phyloP scores from a whole-genome alignment of 2,329 filamentous ascomycete species.

The Penicillium sp. region DNA sequence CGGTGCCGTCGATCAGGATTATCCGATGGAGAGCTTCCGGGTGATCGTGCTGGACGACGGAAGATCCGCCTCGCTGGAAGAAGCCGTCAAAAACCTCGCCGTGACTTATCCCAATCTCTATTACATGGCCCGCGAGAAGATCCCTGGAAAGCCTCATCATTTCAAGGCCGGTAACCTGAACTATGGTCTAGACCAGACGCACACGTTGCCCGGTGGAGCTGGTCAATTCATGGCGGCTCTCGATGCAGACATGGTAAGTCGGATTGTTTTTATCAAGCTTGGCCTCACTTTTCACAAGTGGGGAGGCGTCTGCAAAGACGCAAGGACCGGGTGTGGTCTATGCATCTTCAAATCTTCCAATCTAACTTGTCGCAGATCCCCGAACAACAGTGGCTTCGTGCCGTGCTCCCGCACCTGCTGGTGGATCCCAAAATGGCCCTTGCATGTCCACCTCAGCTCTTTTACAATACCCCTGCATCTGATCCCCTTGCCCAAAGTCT shows the following conservation, averaged over 20 bases:
- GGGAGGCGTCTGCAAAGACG: not conserved
- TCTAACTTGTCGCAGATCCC: slow-evolving; percentile 44
- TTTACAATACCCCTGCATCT: slow-evolving; percentile 56
- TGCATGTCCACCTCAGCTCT: slow-evolving; percentile 57
- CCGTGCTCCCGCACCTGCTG: slow-evolving; percentile 54
- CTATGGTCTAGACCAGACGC: slow-evolving; percentile 50
- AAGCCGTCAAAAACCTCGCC: slow-evolving; percentile 31
- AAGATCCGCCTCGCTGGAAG: slow-evolving; percentile 28
- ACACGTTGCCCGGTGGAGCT: slow-evolving; percentile 50
- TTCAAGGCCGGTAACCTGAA: slow-evolving; percentile 63
- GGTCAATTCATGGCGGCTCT: slow-evolving; percentile 56
- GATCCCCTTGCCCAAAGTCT: slow-evolving; percentile 56
- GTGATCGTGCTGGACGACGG: slow-evolving; percentile 40
- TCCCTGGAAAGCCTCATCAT: slow-evolving; percentile 40
- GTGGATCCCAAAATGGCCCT: slow-evolving; percentile 52
- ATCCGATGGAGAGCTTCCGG: slow-evolving; percentile 33
- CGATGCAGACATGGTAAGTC: slow-evolving; percentile 56
- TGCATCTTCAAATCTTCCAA: not conserved
- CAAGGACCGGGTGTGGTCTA: not conserved
- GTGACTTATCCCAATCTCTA: slow-evolving; percentile 35
- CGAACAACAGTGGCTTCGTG: slow-evolving; percentile 55
- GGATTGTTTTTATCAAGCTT: not conserved
- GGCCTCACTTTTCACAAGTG: too few species aligned
- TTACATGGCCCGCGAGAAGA: slow-evolving; percentile 41
- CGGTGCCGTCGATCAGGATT: slow-evolving; percentile 36